These are phyloP conservation scores for Ustilago loliicola DNA, from an alignment of 1,284 basidiomycete species.

Conservation along the genomic window DNA sequence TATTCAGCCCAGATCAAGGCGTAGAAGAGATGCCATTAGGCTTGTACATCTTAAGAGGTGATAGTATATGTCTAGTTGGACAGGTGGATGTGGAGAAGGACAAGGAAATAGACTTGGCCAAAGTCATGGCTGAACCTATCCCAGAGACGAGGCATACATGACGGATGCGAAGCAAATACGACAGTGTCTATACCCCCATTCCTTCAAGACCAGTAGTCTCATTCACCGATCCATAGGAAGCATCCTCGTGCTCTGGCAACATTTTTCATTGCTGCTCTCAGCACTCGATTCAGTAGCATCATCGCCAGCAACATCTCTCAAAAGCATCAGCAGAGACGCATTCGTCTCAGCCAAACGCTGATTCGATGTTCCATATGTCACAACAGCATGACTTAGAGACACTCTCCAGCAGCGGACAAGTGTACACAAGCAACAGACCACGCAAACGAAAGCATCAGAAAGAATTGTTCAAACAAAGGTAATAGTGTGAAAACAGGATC, in stretches of 20 bases:
- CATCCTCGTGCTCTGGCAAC: too few relatives aligned
- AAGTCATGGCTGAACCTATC: conserved; percentile 88
- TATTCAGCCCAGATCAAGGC: conserved; percentile 78
- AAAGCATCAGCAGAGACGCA: background rate
- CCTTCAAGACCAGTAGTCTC: background rate
- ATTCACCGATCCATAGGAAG: too few relatives aligned
- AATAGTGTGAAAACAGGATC: background rate
- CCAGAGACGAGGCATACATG: conserved; percentile 70
- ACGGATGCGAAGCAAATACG: too few relatives aligned
- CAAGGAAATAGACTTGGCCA: conserved; percentile 80
- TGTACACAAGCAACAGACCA: conserved; percentile 1
- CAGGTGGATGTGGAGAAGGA: conserved; percentile 90
- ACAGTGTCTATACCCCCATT: background rate
- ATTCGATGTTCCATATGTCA: background rate
- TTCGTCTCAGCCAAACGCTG: background rate
- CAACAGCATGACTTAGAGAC: background rate
- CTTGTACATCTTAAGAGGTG: conserved; percentile 95
- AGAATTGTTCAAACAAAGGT: conserved; percentile 2
- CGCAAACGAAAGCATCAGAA: background rate
- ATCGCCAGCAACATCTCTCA: background rate
- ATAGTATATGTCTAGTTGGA: conserved; percentile 93
- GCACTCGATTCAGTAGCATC: background rate
- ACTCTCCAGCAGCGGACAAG: background rate
- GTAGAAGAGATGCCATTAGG: conserved; percentile 96
- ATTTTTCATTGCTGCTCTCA: too few relatives aligned